Base-by-base conservation (phyloP, 2,329 filamentous ascomycete species). In the Tolypocladium sp. region DNA sequence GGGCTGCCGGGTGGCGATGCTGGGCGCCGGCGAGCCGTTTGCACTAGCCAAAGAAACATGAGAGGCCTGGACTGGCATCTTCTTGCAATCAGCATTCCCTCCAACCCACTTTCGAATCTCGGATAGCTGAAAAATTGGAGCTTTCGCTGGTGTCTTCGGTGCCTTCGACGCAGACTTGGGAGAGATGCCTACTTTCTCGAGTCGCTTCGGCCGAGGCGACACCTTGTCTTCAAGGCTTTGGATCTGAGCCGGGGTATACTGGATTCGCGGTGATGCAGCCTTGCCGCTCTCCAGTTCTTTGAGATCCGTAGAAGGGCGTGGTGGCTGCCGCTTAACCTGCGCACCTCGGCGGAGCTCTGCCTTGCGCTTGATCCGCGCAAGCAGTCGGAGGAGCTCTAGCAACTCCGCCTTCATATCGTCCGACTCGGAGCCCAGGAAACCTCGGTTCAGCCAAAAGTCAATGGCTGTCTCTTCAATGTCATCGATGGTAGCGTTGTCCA, bases 391-490 rank as follows among this genome's bases (percentile, higher is more conserved):
- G 1, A 69, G 46, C 0, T 62, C 35, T 2, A 68, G 33, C 0
- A 69, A 55, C 3, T 64, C 62, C 0, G 64, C 56, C 30, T 64
- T 68, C 30, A 70, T 59, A 7, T 65, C 62, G 13, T 68, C 64
- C 3, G 55, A 57, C 8, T 68, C 59, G 10, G 57, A 62, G 5
- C 62, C 59, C n/a, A 72, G 61, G 20, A 65, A 65, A 0, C 68
- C 68, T 15, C 66, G 60, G 4, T 59, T 40, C 8, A 66, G 57
- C 69, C 68, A 71, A 25, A 63, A 59, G 1, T 67, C 63, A 13
- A 70, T 61, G 3, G 68, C 63, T 0, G 62, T 63, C 7, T 70
- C 66, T 25, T 69, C 63, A 10, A 73, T 65, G 2, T 64, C 67
- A 4, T 64, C 56, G 27, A 63, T 42, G 1, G 52, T 54, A 17